A percentile compares a stretch with the other conserved stretches of the same genome.
These are phyloP conservation scores for Ophiostoma pallidulum DNA, from an alignment of 2,329 filamentous ascomycete genomes.

Conservation along the genomic window DNA sequence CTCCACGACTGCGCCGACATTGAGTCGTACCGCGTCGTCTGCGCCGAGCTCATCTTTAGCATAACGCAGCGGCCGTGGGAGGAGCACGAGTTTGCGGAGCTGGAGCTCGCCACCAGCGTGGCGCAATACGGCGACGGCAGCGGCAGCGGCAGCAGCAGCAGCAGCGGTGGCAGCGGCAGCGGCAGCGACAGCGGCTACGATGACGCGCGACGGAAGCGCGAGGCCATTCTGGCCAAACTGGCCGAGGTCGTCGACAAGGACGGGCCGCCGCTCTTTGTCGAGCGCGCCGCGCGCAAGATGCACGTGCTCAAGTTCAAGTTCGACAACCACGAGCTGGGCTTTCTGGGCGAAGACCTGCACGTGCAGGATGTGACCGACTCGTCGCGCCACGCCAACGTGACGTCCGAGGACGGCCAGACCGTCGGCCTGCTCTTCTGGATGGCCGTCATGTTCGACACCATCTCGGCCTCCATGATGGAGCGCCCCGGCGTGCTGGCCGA, in stretches of 20 bases:
- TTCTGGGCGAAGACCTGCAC: background rate
- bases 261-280: constrained; percentile 27
- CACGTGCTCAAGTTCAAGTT: constrained; percentile 28
- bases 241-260: constrained; percentile 18
- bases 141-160: too few species aligned
- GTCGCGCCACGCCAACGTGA: background rate
- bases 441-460: constrained; percentile 49
- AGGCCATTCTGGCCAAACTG: constrained; percentile 13
- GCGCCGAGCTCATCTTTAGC: constrained; percentile 30
- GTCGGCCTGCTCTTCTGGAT: constrained; percentile 49
- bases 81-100: constrained; percentile 13
- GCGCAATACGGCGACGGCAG: constrained; percentile 1
- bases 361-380: constrained; percentile 10
- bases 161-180: background rate
- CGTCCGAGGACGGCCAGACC: constrained; percentile 29
- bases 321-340: constrained; percentile 18
- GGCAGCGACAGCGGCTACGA: background rate
- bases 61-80: constrained; percentile 27
- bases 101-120: constrained; percentile 1
- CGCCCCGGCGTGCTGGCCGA: constrained; percentile 29
- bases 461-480: constrained; percentile 43
- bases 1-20: constrained; percentile 27
- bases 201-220: constrained; percentile 1
- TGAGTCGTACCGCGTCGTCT: constrained; percentile 29
- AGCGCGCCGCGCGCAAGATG: constrained; percentile 31